Base-by-base conservation (phyloP, 2,329 filamentous ascomycete genomes). In the Chrysoporthe puriensis region DNA sequence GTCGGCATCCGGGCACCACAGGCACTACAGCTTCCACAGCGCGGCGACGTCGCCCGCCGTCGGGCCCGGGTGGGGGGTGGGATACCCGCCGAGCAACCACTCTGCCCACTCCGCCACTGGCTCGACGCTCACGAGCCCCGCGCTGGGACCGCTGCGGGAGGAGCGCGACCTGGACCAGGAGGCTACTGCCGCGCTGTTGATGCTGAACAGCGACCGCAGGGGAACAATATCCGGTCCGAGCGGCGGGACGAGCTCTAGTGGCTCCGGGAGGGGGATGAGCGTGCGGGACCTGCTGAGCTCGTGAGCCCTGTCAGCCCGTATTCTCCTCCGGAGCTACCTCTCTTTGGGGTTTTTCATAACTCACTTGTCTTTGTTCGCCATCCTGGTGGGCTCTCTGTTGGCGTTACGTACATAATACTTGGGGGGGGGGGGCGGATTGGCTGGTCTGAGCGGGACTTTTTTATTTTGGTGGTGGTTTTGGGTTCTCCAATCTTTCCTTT, bases 171-270 rank as follows among this genome's bases (percentile, higher is more conserved):
- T 87, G 4, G 88, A 91, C 70, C 90, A 94, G 69, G 93, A 96
- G 77, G 94, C 93, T 1, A 96, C 93, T 8, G 90, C 93, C 14
- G 94, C 94, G 3, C 78, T 97, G 72, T 79, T 97, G 76, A 97
- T 97, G 94, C 82, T 97, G 68, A 96, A 94, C 72, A 88, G 85
- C 64, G 93, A 96, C 76, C 86, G 92, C 52, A 84, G 92, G 46
- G 84, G 83, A 48, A 81, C 79, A 13, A 59, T 65, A 1, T 58
- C 62, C 18, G 46, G 58, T 21, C n/a, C 43, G 18, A 52, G 34
- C 13, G 65, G 61, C 18, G 52, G 52, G 8, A n/a, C 63, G 8
- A 50, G 26, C 42, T 4, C 48, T 5, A 8, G 5, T 62, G 26
- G 43, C 11, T 13, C 59, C 14, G 59, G 21, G 6, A 26, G 59